phyloP scores from a whole-genome alignment of 805 yeast genomes.

The Saccharomyces mikatae region DNA sequence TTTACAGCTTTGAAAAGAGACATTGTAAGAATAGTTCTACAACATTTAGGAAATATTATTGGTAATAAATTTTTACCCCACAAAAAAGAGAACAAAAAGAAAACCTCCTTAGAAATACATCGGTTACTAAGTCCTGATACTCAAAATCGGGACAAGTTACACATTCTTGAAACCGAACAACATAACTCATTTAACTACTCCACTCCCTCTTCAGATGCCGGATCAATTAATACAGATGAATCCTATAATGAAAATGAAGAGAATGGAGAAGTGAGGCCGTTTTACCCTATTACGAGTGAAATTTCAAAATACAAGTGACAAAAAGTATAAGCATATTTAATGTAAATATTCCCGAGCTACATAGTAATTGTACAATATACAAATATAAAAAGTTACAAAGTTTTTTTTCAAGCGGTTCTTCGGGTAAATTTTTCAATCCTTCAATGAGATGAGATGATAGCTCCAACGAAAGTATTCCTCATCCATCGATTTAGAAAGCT shows the following conservation, averaged over 20 bases:
- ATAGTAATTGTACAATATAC: background rate
- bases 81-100: constrained; percentile 29
- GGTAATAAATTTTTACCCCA: constrained; percentile 51
- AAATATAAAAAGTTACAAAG: background rate
- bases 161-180: background rate
- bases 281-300: background rate
- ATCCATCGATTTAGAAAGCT: background rate
- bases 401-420: background rate
- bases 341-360: background rate
- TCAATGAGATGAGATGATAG: background rate
- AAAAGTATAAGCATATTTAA: background rate
- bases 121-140: background rate
- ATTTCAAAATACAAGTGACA: background rate
- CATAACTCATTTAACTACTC: background rate
- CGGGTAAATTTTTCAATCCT: background rate
- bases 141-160: background rate
- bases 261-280: background rate
- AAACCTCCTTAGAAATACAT: background rate
- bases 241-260: background rate
- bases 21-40: constrained; percentile 45
- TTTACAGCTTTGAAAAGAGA: constrained; percentile 45
- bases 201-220: background rate
- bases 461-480: background rate
- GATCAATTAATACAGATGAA: background rate
- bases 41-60: constrained; percentile 52